phyloP scores from a whole-genome alignment of 495 filamentous ascomycete species.

The Niebla homalea region DNA sequence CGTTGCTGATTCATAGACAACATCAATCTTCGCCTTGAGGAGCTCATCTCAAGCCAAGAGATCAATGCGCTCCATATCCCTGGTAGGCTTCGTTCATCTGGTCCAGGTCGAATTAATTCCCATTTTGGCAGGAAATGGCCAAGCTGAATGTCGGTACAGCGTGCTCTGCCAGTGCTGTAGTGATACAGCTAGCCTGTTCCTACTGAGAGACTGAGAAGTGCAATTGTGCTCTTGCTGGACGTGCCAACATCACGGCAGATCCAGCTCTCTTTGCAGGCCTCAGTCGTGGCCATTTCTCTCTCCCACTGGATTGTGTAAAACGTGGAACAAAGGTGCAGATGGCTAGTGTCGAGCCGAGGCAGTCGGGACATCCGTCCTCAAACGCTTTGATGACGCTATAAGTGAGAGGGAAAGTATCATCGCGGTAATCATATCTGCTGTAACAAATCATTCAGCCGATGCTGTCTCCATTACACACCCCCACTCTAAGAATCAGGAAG shows the following conservation, averaged over 20 bases:
- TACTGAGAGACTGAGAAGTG: conserved; percentile 64
- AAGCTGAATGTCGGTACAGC: conserved; percentile 41
- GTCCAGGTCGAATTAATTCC: conserved; percentile 37
- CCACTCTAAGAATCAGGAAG: conserved; percentile 33
- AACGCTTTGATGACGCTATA: conserved; percentile 31
- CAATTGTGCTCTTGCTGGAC: conserved; percentile 70
- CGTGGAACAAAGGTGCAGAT: conserved; percentile 53
- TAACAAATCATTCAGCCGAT: conserved; percentile 31
- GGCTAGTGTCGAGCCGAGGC: conserved; percentile 52
- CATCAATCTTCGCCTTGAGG: no score
- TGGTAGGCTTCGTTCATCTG: conserved; percentile 30
- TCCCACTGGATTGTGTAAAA: conserved; percentile 10
- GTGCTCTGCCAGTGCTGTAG: no score
- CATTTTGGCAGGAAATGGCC: conserved; percentile 63
- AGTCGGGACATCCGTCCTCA: conserved; percentile 29
- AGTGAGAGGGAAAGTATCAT: conserved; percentile 33
- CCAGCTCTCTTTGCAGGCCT: conserved; percentile 73
- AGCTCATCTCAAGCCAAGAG: no score
- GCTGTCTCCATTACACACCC: conserved; percentile 34
- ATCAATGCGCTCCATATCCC: conserved; percentile 22
- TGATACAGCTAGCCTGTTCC: conserved; percentile 13
- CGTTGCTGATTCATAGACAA: no score
- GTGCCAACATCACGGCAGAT: conserved; percentile 64
- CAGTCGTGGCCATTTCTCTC: conserved; percentile 32
- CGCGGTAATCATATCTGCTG: conserved; percentile 23